Evolutionary conservation across 1,284 basidiomycete species (phyloP).

Genomic region (Ceratobasidium sp.): DNA sequence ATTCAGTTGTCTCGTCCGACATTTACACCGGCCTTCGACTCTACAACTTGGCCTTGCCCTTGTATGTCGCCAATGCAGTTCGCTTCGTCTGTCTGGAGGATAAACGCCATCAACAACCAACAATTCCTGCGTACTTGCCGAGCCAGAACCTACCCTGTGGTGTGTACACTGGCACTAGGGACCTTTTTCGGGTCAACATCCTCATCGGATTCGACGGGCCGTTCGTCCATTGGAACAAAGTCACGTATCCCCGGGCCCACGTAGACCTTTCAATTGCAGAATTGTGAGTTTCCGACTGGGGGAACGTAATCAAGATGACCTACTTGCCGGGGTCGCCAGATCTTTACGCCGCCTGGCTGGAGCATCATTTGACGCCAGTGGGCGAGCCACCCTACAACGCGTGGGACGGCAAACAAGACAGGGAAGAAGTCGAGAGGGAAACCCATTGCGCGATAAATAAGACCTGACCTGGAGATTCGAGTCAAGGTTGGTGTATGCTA

Average conservation of each 20-base stretch:
- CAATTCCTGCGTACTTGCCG: slow-evolving; percentile 50
- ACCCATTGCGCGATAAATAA: slow-evolving; percentile 90
- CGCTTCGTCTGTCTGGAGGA: slow-evolving; percentile 77
- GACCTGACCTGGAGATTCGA: slow-evolving; percentile 64
- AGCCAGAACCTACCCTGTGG: slow-evolving; percentile 76
- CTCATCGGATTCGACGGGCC: slow-evolving; percentile 62
- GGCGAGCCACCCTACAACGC: slow-evolving; percentile 90
- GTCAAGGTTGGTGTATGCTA: slow-evolving; percentile 21
- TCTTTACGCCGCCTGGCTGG: slow-evolving; percentile 86
- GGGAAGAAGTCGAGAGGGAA: slow-evolving; percentile 93
- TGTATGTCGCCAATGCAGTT: slow-evolving; percentile 76
- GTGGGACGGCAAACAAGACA: slow-evolving; percentile 88
- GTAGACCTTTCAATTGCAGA: slow-evolving; percentile 67
- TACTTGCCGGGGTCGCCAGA: slow-evolving; percentile 89
- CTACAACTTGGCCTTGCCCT: slow-evolving; percentile 72
- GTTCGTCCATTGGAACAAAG: slow-evolving; percentile 74
- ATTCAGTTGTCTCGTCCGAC: slow-evolving; percentile 14
- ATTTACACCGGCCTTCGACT: not conserved
- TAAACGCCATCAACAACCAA: slow-evolving; percentile 16
- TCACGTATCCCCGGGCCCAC: slow-evolving; percentile 78
- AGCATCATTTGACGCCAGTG: slow-evolving; percentile 94
- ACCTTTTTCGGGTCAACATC: slow-evolving; percentile 63
- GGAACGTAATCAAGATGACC: slow-evolving; percentile 47
- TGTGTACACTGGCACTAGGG: slow-evolving; percentile 70
- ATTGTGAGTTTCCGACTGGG: slow-evolving; percentile 28